Percentiles rank a stretch among this genome's conserved stretches.
phyloP scores from a whole-genome alignment of 495 filamentous ascomycete genomes.

The Cladorrhinum samala region DNA sequence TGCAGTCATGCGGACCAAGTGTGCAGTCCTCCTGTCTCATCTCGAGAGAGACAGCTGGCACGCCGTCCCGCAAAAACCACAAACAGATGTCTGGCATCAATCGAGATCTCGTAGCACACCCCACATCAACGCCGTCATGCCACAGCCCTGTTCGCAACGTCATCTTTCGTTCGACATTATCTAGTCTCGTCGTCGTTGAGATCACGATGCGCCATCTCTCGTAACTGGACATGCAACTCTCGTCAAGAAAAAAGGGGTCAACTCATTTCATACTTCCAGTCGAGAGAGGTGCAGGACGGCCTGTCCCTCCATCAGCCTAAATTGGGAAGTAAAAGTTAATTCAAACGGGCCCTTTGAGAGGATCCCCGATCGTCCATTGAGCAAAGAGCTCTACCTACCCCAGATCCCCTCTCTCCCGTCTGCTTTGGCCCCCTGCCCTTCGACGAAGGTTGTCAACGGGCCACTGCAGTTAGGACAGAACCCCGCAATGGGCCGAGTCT shows the following conservation, averaged over 20 bases:
- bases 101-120: background rate
- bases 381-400: background rate
- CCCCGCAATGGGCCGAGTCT: background rate
- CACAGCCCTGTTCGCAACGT: background rate
- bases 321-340: too few species aligned
- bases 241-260: background rate
- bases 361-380: too few species aligned
- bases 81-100: too few species aligned
- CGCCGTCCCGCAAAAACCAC: background rate
- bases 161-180: background rate
- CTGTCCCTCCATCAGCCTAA: conserved; percentile 8
- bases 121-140: background rate
- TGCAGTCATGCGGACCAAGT: background rate
- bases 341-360: too few species aligned
- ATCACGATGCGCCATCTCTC: background rate
- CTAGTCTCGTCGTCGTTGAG: background rate
- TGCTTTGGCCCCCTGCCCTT: background rate
- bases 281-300: background rate
- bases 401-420: background rate
- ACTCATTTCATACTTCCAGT: too few species aligned
- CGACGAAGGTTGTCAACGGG: too few species aligned
- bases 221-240: background rate
- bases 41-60: background rate
- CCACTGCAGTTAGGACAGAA: background rate
- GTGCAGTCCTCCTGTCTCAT: conserved; percentile 6